These are phyloP conservation scores for Sporothrix curviconia DNA, from an alignment of 2,329 filamentous ascomycete species.

Conservation along the genomic window DNA sequence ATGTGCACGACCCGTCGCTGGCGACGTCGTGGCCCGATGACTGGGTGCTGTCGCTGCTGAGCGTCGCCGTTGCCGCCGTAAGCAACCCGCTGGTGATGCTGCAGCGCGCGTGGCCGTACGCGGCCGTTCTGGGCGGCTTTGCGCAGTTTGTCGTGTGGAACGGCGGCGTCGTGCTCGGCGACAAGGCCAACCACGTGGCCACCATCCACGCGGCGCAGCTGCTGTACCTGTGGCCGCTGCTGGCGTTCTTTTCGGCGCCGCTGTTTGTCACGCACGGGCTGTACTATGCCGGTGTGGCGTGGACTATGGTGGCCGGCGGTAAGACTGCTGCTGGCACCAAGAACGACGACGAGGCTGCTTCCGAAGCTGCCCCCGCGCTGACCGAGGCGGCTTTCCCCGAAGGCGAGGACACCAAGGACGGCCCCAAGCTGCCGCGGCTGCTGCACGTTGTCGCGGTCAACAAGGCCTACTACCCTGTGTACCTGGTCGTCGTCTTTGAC, in stretches of 20 bases:
- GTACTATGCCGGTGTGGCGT: background rate
- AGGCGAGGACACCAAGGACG: background rate
- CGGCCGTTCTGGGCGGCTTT: conserved; percentile 62
- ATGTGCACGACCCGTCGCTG: conserved; percentile 50
- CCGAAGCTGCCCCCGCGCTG: background rate
- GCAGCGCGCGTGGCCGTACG: conserved; percentile 48
- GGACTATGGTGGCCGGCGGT: background rate
- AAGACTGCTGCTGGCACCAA: too few relatives aligned
- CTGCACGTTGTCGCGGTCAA: conserved; percentile 24
- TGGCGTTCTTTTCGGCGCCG: conserved; percentile 83
- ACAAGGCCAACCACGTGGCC: conserved; percentile 89
- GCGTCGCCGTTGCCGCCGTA: conserved; percentile 53
- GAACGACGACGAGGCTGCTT: background rate
- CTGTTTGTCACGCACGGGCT: conserved; percentile 44
- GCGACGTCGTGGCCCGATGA: conserved; percentile 45
- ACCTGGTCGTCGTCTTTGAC: conserved; percentile 30
- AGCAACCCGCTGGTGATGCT: conserved; percentile 42
- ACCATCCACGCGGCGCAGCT: conserved; percentile 86
- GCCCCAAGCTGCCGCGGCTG: conserved; percentile 4
- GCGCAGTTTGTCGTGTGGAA: conserved; percentile 76
- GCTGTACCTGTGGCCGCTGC: conserved; percentile 90
- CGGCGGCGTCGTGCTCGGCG: conserved; percentile 83
- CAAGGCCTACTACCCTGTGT: conserved; percentile 32
- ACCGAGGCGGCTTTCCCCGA: background rate
- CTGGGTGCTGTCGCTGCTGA: conserved; percentile 51